phyloP scores from a whole-genome alignment of 495 filamentous ascomycete species.

The Geoglossum glabrum region DNA sequence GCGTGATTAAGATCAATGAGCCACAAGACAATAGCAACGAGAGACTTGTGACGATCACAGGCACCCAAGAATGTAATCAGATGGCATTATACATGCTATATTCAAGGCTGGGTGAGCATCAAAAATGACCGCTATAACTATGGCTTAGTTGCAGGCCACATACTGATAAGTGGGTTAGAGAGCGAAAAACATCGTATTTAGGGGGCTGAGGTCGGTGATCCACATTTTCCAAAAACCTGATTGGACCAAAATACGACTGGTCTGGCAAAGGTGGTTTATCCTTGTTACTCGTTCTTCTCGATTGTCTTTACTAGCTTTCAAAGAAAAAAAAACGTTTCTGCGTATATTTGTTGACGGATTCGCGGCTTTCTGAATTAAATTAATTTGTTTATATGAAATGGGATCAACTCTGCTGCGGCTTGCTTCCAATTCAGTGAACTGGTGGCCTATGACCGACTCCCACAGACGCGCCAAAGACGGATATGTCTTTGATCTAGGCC shows the following conservation, averaged over 20 bases:
- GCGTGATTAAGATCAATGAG: conserved; percentile 99
- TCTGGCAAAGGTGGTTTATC: background rate
- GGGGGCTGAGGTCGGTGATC: background rate
- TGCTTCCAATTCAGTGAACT: background rate
- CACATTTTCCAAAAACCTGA: background rate
- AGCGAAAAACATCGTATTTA: conserved; percentile 27
- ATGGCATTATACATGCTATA: conserved; percentile 99
- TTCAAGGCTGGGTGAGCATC: conserved; percentile 70
- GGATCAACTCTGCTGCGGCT: background rate
- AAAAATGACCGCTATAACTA: conserved; percentile 7
- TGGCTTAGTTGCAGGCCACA: conserved; percentile 4
- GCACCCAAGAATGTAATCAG: conserved; percentile 93
- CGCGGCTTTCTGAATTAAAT: background rate
- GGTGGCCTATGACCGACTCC: background rate
- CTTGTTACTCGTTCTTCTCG: background rate
- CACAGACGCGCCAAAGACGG: background rate
- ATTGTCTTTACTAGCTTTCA: background rate
- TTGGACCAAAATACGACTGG: background rate
- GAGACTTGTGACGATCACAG: conserved; percentile 88
- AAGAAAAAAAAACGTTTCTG: conserved; percentile 11
- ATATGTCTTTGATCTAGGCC: too few species aligned
- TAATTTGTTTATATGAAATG: conserved; percentile 1
- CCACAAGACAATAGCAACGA: conserved; percentile 98
- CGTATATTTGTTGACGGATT: background rate
- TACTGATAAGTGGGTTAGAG: conserved; percentile 14